Percentiles rank a stretch among this genome's conserved stretches.
Evolutionary conservation across 1,284 basidiomycete species (phyloP).

Genomic region (Pseudozyma hubeiensis): DNA sequence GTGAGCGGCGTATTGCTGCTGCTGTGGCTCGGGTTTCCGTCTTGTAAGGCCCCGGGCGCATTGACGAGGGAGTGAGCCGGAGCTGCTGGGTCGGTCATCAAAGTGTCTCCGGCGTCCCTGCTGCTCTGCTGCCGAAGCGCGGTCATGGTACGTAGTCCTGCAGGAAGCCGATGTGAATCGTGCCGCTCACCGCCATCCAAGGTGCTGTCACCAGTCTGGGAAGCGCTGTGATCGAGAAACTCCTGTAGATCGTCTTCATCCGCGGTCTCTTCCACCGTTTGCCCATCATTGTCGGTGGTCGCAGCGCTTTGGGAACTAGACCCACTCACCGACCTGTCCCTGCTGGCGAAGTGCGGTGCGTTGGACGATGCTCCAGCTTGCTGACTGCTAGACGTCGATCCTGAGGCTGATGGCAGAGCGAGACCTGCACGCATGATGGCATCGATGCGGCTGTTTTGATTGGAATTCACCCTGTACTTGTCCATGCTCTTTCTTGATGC

Average conservation of each 20-base stretch:
- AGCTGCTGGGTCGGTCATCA: constrained; percentile 2
- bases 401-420: neutral
- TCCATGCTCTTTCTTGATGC: constrained; percentile 11
- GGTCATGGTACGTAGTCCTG: constrained; percentile 29
- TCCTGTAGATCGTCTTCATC: constrained; percentile 48
- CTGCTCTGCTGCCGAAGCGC: constrained; percentile 27
- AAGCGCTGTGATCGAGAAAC: constrained; percentile 30
- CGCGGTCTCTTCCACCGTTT: constrained; percentile 10
- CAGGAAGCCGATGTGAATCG: constrained; percentile 34
- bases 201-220: constrained; percentile 18
- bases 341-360: neutral
- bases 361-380: neutral
- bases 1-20: neutral
- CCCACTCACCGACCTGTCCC: constrained; percentile 35
- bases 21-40: neutral
- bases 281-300: constrained; percentile 33
- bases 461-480: constrained; percentile 3
- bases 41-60: neutral
- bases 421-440: constrained; percentile 19
- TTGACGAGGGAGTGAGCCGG: neutral
- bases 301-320: constrained; percentile 28
- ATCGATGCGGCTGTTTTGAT: constrained; percentile 28
- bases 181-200: constrained; percentile 34
- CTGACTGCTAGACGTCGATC: neutral
- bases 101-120: constrained; percentile 11